phyloP scores from a whole-genome alignment of 305 asterid species.

The Plantago coronopus region DNA sequence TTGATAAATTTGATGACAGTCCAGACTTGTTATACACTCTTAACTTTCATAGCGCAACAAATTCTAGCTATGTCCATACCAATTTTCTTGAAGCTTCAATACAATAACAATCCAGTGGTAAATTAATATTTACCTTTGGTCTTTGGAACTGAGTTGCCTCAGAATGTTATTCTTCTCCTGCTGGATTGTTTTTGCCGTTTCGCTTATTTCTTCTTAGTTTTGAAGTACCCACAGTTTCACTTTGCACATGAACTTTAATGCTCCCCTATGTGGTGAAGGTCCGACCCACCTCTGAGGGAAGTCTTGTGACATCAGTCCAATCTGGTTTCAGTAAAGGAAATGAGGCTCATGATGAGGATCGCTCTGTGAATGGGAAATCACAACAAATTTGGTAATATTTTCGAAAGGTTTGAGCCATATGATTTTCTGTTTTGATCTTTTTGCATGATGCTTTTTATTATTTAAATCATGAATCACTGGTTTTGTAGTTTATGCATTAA shows the following conservation, averaged over 20 bases:
- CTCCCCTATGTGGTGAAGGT: conserved; percentile 36
- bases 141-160: too few species aligned
- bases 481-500: conserved; percentile 6
- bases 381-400: conserved; percentile 60
- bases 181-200: background rate
- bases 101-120: background rate
- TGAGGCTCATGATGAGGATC: conserved; percentile 39
- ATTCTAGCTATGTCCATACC: background rate
- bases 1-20: too few species aligned
- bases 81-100: background rate
- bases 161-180: too few species aligned
- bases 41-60: background rate
- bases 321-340: conserved; percentile 37
- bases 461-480: background rate
- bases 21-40: too few species aligned
- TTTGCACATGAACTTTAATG: conserved; percentile 15
- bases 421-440: conserved; percentile 26
- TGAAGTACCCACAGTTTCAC: conserved; percentile 11
- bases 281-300: conserved; percentile 47
- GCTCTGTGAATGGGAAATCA: conserved; percentile 53
- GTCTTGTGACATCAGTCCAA: conserved; percentile 39
- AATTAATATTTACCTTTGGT: too few species aligned
- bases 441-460: background rate
- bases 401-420: conserved; percentile 59
- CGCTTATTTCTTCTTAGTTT: background rate